Conservation (phyloP, 768 basidiomycete genomes). For the Calvatia gigantea region DNA sequence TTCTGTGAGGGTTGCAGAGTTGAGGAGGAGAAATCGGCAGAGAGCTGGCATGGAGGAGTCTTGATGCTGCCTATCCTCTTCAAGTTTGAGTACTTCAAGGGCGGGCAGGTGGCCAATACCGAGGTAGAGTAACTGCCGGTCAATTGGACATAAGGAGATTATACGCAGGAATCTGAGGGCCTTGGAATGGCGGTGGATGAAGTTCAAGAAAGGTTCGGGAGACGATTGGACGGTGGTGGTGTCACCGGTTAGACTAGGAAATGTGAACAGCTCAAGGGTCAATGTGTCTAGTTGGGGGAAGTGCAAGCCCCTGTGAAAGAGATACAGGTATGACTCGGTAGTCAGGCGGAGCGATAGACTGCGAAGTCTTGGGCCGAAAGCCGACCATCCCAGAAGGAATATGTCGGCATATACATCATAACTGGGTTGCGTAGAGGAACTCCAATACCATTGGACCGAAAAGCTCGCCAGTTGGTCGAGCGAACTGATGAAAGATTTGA, state of each 20-base stretch:
- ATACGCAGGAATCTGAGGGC: neutral
- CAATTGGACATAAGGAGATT: neutral
- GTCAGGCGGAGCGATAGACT: neutral
- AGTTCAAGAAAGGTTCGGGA: neutral
- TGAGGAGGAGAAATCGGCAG: neutral
- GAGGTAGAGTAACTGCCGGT: neutral
- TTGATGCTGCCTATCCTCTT: neutral
- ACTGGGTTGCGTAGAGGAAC: neutral
- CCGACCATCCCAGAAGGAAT: neutral
- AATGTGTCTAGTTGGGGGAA: neutral
- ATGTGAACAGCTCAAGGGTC: neutral
- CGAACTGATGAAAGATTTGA: neutral
- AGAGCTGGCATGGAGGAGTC: neutral
- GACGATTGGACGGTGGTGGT: neutral
- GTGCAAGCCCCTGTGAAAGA: neutral
- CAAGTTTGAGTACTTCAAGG: neutral
- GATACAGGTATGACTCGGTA: neutral
- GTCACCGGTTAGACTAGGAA: neutral
- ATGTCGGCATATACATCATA: neutral
- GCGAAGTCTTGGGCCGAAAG: neutral
- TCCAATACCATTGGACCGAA: neutral
- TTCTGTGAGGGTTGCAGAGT: neutral
- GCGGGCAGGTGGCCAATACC: neutral
- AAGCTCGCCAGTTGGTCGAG: neutral
- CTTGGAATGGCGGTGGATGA: neutral